Evolutionary conservation across 2,329 filamentous ascomycete species (phyloP), one percentile per base, ranked within the genome.

Genomic region (Botrytis squamosa): DNA sequence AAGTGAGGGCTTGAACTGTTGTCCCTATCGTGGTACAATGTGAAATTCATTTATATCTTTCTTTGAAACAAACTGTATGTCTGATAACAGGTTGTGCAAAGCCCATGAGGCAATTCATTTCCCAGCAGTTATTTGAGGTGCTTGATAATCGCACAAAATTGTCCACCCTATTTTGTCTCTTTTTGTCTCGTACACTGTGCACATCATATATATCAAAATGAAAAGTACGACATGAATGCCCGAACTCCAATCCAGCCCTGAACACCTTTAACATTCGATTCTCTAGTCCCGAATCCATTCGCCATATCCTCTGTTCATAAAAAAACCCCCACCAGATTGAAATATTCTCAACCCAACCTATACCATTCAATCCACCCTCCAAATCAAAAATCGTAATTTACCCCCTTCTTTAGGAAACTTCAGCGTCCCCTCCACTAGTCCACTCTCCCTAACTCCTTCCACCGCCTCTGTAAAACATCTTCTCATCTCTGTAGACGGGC

Each of bases 381-480:
- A 79, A 36, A 80, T 73, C 75, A 80, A 74, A 73, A 78, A 79
- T 29, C 74, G 75, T 10, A 77, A 70, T 66, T 68, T 77, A 25
- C 75, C 76, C n/a, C 70, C 74, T 2, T 75, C 73, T 7, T 44
- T 22, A 9, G 52, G 22, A 38, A 77, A 63, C 20, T 76, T 75
- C 68, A 78, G 65, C 25, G 73, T 75, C 0, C 78, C 78, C 70
- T 80, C 78, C 74, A 76, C 74, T 57, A 74, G 55, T 36, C 71
- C 74, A 52, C n/a, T 71, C 25, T 49, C 69, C 73, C 74, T 74
- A 5, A 79, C 73, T 8, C 65, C 70, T n/a, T 70, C 63, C 22
- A 77, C 73, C 5, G 78, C 78, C 9, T 75, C 74, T n/a, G 71
- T 57, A 18, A 73, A 64, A 75, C 76, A 77, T 38, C 60, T 59